A percentile compares a stretch with the other conserved stretches of the same genome.
Evolutionary conservation across 148 eudicot genomes (phyloP).

Genomic region (Rhododendron griersonianum): DNA sequence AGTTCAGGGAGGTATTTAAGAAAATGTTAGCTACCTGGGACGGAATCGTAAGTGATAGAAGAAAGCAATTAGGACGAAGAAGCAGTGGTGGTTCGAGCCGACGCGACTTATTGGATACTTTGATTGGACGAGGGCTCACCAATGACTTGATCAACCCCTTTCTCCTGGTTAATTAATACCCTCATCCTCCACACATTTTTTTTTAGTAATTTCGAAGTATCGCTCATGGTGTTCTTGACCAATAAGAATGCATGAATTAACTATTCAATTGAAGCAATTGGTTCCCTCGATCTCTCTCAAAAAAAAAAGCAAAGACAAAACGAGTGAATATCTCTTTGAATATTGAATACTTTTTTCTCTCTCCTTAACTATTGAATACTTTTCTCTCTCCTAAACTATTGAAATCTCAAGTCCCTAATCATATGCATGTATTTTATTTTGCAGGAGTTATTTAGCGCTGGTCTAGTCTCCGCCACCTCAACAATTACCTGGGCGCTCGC

Average conservation of each 20-base stretch:
- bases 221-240: no score
- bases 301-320: no score
- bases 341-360: not conserved
- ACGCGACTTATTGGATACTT: slow-evolving; percentile 1
- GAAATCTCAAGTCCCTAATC: not conserved
- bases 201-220: not conserved
- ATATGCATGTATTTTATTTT: not conserved
- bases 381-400: not conserved
- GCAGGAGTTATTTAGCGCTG: slow-evolving; percentile 26
- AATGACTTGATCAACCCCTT: slow-evolving; percentile 1
- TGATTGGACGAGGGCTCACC: slow-evolving; percentile 2
- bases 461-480: slow-evolving; percentile 8
- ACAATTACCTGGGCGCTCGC: slow-evolving; percentile 21
- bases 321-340: not conserved
- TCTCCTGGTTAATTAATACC: not conserved
- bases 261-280: no score
- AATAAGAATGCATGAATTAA: no score
- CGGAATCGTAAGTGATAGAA: not conserved
- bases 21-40: slow-evolving; percentile 1
- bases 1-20: not conserved
- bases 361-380: not conserved
- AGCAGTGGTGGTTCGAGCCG: not conserved
- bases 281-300: no score
- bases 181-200: not conserved
- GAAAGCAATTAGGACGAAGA: not conserved